Percentiles rank a stretch among this genome's conserved stretches.
phyloP scores from a whole-genome alignment of 1,139 yeast species.

The Sugiyamaella grinbergsii region DNA sequence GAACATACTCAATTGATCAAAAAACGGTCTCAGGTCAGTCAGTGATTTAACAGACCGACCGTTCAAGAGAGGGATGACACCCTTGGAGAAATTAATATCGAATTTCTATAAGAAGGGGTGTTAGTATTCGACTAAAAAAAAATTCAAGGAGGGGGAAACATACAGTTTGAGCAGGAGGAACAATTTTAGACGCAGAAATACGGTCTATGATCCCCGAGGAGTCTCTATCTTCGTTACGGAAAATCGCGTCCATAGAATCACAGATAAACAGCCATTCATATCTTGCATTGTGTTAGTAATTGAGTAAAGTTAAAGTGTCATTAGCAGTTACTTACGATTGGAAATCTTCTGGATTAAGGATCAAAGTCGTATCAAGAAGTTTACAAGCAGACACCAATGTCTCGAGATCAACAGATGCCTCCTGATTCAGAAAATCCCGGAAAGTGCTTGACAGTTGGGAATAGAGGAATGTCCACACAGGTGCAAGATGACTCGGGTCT shows the following conservation, averaged over 20 bases:
- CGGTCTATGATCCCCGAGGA: constrained; percentile 47
- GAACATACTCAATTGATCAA: constrained; percentile 67
- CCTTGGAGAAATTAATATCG: constrained; percentile 14
- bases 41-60: constrained; percentile 16
- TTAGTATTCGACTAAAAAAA: constrained; percentile 4
- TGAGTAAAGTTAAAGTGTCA: too few species aligned
- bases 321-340: constrained; percentile 54
- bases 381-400: constrained; percentile 61
- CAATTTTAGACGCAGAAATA: constrained; percentile 35
- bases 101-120: constrained; percentile 16
- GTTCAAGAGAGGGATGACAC: constrained; percentile 17
- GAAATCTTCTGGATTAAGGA: constrained; percentile 76
- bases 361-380: constrained; percentile 69
- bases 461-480: constrained; percentile 70
- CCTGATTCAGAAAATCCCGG: constrained; percentile 46
- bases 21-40: constrained; percentile 60
- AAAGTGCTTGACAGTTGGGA: constrained; percentile 62
- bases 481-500: constrained; percentile 62
- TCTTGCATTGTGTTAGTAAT: constrained; percentile 21
- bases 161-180: constrained; percentile 30
- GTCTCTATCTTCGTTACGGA: constrained; percentile 43
- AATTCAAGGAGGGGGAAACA: constrained; percentile 9
- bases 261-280: constrained; percentile 84
- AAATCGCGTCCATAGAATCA: constrained; percentile 67
- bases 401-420: constrained; percentile 41